A percentile compares a stretch with the other conserved stretches of the same genome.
Evolutionary conservation across 2,329 filamentous ascomycete species (phyloP).

Genomic region (Cladophialophora carrionii): DNA sequence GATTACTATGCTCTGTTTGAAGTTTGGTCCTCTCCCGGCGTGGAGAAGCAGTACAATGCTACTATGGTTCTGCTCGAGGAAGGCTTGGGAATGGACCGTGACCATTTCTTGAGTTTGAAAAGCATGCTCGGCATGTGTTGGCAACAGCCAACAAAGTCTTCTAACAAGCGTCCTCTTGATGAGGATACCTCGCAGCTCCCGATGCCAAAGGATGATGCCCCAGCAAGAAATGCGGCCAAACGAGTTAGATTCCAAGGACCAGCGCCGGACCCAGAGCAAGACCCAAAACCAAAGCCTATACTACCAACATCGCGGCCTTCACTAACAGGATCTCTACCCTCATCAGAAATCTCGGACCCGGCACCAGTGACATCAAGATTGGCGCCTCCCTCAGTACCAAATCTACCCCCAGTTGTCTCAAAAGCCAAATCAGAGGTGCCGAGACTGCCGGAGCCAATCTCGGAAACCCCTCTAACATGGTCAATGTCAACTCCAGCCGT

Average conservation of each 20-base stretch:
- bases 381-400: too few species aligned
- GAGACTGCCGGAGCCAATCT: background rate
- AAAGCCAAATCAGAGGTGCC: background rate
- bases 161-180: background rate
- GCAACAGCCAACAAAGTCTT: background rate
- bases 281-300: background rate
- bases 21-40: background rate
- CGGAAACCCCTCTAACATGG: too few species aligned
- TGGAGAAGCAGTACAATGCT: background rate
- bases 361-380: background rate
- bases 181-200: background rate
- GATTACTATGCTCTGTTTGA: constrained; percentile 1
- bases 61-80: background rate
- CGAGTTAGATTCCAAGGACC: background rate
- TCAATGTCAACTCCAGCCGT: background rate
- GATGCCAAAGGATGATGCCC: background rate
- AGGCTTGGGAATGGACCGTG: background rate
- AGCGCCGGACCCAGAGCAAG: background rate
- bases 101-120: background rate
- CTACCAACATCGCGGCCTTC: background rate
- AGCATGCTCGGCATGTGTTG: background rate
- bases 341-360: too few species aligned
- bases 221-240: background rate
- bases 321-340: background rate
- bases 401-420: too few species aligned